A percentile compares a stretch with the other conserved stretches of the same genome.
Evolutionary conservation across 2,329 filamentous ascomycete genomes (phyloP).

Genomic region (Fusarium brachygibbosum): DNA sequence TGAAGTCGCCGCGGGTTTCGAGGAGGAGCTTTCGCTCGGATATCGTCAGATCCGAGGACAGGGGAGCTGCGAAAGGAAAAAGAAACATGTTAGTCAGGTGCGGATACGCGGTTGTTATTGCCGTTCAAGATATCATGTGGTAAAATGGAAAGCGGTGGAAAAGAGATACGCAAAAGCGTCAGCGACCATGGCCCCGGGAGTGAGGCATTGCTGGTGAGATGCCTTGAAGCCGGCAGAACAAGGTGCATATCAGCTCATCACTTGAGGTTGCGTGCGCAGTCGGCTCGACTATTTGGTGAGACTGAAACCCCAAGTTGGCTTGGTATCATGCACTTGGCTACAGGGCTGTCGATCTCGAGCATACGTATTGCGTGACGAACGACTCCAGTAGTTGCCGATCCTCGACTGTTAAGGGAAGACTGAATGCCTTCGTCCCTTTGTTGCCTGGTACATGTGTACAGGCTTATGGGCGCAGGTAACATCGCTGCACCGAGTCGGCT

Average conservation of each 20-base stretch:
- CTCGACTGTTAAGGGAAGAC: not conserved
- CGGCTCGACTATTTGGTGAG: conserved; percentile 3
- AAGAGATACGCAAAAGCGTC: not conserved
- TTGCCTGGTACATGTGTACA: conserved; percentile 14
- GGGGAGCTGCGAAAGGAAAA: conserved; percentile 43
- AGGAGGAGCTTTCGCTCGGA: conserved; percentile 46
- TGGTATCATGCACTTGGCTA: conserved; percentile 16
- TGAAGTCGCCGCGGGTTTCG: conserved; percentile 54
- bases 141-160: not conserved
- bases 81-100: conserved; percentile 38
- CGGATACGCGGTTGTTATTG: conserved; percentile 4
- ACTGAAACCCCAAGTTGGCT: conserved; percentile 11
- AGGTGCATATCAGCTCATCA: conserved; percentile 22
- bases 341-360: conserved; percentile 14
- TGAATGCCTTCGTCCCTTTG: conserved; percentile 25
- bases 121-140: not conserved
- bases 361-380: conserved; percentile 30
- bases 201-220: conserved; percentile 18
- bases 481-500: conserved; percentile 28
- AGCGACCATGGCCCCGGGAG: not conserved
- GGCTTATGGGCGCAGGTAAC: conserved; percentile 10
- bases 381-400: conserved; percentile 18
- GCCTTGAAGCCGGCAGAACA: conserved; percentile 4
- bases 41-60: conserved; percentile 41
- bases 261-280: not conserved